Evolutionary conservation across 1,284 basidiomycete genomes (phyloP).

Genomic region (Tremellales sp.): DNA sequence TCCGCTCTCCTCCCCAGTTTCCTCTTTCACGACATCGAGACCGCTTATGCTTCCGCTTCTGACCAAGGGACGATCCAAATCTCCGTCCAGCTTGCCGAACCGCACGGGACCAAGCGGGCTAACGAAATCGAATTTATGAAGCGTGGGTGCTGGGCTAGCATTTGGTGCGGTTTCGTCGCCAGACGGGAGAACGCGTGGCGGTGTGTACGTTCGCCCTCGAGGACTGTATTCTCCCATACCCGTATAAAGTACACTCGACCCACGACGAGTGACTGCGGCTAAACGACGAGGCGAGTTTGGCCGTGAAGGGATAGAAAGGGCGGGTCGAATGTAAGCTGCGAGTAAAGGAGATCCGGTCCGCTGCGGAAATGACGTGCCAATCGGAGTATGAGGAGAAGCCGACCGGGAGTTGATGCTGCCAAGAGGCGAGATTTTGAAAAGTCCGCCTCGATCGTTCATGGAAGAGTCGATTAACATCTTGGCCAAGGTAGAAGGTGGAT

Average conservation of each 20-base stretch:
- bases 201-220: slow-evolving; percentile 35
- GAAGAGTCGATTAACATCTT: not conserved
- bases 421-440: slow-evolving; percentile 12
- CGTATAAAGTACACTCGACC: slow-evolving; percentile 12
- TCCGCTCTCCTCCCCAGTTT: slow-evolving; percentile 24
- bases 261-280: slow-evolving; percentile 25
- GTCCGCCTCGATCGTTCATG: slow-evolving; percentile 16
- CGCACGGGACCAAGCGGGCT: slow-evolving; percentile 35
- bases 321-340: slow-evolving; percentile 34
- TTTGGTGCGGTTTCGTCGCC: slow-evolving; percentile 40
- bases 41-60: slow-evolving; percentile 11
- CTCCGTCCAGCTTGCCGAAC: slow-evolving; percentile 15
- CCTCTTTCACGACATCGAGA: slow-evolving; percentile 21
- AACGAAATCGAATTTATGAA: slow-evolving; percentile 41
- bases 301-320: slow-evolving; percentile 28
- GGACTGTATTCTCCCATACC: slow-evolving; percentile 36
- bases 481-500: not conserved
- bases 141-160: slow-evolving; percentile 20
- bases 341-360: slow-evolving; percentile 11
- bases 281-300: slow-evolving; percentile 35
- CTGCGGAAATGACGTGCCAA: slow-evolving; percentile 5
- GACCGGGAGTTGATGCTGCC: not conserved
- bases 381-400: not conserved
- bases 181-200: slow-evolving; percentile 37
- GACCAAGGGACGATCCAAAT: slow-evolving; percentile 3